A percentile compares a stretch with the other conserved stretches of the same genome.
These are phyloP conservation scores for Domatiomyces globalis DNA, from an alignment of 2,329 filamentous ascomycete species.

Conservation along the genomic window DNA sequence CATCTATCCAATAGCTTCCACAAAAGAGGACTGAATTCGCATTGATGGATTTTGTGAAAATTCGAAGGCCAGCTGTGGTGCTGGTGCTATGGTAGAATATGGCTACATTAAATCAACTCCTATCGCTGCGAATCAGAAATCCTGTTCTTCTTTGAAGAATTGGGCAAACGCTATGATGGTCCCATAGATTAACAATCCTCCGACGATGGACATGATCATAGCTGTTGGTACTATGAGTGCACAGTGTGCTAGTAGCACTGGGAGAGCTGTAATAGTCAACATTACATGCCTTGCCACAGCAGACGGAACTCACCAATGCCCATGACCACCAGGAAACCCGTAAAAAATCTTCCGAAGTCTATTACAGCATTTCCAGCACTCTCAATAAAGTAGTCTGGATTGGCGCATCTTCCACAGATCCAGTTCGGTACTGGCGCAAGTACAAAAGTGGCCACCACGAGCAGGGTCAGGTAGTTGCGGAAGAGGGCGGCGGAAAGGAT, in stretches of 20 bases:
- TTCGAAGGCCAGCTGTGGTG: background rate
- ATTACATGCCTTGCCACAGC: background rate
- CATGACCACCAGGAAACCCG: conserved; percentile 93
- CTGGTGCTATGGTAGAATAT: background rate
- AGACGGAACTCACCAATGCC: conserved; percentile 61
- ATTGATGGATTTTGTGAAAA: background rate
- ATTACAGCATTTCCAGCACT: conserved; percentile 67
- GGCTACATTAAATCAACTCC: background rate
- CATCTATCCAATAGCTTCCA: background rate
- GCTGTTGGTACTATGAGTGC: conserved; percentile 68
- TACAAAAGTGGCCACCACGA: conserved; percentile 92
- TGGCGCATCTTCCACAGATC: conserved; percentile 77
- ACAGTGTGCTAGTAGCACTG: conserved; percentile 74
- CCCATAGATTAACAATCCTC: conserved; percentile 87
- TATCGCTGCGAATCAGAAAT: conserved; percentile 49
- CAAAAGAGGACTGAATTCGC: background rate
- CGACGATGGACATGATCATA: conserved; percentile 89
- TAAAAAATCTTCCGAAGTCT: conserved; percentile 86
- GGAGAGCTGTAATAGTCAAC: conserved; percentile 50
- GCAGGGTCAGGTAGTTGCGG: conserved; percentile 83
- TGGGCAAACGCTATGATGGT: conserved; percentile 96
- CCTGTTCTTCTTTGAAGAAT: conserved; percentile 97
- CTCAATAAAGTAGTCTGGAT: conserved; percentile 92
- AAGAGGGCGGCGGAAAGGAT: conserved; percentile 95
- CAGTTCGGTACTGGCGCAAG: conserved; percentile 91